Base-by-base conservation (phyloP, 2,329 filamentous ascomycete species). In the Hirsutella minnesotensis region DNA sequence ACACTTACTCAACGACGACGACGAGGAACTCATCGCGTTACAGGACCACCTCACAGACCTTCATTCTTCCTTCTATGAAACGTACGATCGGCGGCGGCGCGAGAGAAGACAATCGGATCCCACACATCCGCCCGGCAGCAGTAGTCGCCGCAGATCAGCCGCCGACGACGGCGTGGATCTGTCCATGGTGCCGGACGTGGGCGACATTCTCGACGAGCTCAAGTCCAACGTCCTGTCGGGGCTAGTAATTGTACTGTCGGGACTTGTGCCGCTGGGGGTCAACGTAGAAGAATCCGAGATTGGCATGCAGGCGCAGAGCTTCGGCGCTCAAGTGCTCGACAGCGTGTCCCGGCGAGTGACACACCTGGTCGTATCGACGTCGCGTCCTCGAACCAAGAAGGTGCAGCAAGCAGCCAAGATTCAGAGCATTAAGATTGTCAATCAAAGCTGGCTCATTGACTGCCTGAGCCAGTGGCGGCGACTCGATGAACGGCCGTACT, bases 381-480 rank as follows among this genome's bases (percentile, higher is more conserved):
- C 76, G 15, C 72, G 83, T 20, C 83, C 83, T 27, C 80, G 89
- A 19, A 96, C 92, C 0, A 83, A 86, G 42, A 98, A 98, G 64
- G 87, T 96, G 36, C 82, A 86, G 39, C 83, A 89, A 60, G 92
- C 92, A 0, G 81, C 85, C 13, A 79, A 81, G 49, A 83, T 87
- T 43, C 71, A 83, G 0, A 77, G 79, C 41, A 85, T 96, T 61
- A 89, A 88, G 59, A 94, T 98, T 45, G 92, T 98, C 39, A 88
- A 83, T 52, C 84, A 88, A 42, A 79, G 86, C 53, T 98, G 92
- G 92, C 77, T 98, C 24, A 73, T 81, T 27, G 83, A 89, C 51
- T 94, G 82, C 43, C 78, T 96, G 49, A 83, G 79, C 21, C 82
- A 83, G 58, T 98, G 92, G 92, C 71, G 75, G 48, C 81, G 77